Evolutionary conservation across 2,329 filamentous ascomycete genomes (phyloP), one percentile per base, ranked within the genome.

Genomic region (Penicillium sp.): DNA sequence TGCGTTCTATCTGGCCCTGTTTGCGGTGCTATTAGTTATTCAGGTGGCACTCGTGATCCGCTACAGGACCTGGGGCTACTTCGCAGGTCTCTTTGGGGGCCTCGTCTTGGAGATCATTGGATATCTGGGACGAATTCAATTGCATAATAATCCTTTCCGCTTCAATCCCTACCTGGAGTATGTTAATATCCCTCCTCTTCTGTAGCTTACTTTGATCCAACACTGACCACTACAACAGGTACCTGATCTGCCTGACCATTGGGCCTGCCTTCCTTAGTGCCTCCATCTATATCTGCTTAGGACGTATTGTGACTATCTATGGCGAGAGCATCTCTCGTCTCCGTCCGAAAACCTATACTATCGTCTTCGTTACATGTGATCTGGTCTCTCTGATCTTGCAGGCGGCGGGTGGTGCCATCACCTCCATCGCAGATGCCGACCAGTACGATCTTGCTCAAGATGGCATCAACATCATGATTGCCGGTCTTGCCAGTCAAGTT

Each of bases 391-490:
- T 89, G 2, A 64, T 86, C 39, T 79, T 89, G 0, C 87, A 89
- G 69, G 83, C 82, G 4, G 76, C 79, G 0, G 87, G 87, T 44
- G 87, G 85, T n/a, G 85, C 77, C 31, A 69, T 87, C 54, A 79
- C 83, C 24, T 77, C 81, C 7, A 43, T 43, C 11, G 40, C 40
- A 18, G 70, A 76, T 13, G 76, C 80, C n/a, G 58, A 69, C 7
- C n/a, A 40, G 33, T 5, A 22, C 13, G 50, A 40, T 39, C 10
- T 69, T 16, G 64, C 75, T 14, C 61, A 74, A 1, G 64, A 68
- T 0, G 87, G 85, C n/a, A 80, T 83, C 61, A 77, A 88, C 68
- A 82, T 89, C 73, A 87, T 87, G 81, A 79, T 89, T n/a, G 85
- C 85, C 4, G 87, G 87, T 35, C 80, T 89, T 0, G 71, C 79